Conservation (phyloP, 257 asterid species). For the Forsythia suspensa region DNA sequence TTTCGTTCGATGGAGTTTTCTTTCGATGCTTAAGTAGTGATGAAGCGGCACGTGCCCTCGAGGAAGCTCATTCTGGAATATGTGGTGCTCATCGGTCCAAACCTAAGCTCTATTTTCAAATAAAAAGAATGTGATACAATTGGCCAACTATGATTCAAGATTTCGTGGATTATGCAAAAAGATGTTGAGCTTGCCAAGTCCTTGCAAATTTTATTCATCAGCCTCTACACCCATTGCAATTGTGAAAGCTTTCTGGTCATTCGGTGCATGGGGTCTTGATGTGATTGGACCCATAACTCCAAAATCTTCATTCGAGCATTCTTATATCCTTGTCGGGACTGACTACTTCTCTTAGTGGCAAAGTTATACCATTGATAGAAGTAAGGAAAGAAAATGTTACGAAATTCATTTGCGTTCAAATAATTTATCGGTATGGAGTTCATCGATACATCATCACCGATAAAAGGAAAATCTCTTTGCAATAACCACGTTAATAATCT, state of each 20-base stretch:
- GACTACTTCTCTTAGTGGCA: no score
- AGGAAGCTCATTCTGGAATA: not conserved
- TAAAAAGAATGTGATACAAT: not conserved
- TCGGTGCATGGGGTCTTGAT: not conserved
- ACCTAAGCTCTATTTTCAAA: no score
- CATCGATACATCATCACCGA: not conserved
- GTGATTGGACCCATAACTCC: not conserved
- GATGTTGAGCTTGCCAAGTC: not conserved
- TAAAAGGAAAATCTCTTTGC: no score
- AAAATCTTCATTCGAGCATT: not conserved
- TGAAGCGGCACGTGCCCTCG: not conserved
- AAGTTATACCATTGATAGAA: no score
- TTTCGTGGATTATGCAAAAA: not conserved
- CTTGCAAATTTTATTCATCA: not conserved
- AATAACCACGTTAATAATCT: no score
- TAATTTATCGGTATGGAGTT: not conserved
- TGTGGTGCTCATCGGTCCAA: not conserved
- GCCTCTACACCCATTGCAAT: not conserved
- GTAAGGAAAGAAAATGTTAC: no score
- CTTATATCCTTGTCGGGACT: no score
- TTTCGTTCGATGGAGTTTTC: not conserved
- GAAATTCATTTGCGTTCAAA: no score
- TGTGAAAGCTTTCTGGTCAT: not conserved
- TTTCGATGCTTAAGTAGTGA: not conserved
- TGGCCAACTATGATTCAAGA: not conserved